phyloP scores from a whole-genome alignment of 2,329 filamentous ascomycete genomes.

The Claviceps africana region DNA sequence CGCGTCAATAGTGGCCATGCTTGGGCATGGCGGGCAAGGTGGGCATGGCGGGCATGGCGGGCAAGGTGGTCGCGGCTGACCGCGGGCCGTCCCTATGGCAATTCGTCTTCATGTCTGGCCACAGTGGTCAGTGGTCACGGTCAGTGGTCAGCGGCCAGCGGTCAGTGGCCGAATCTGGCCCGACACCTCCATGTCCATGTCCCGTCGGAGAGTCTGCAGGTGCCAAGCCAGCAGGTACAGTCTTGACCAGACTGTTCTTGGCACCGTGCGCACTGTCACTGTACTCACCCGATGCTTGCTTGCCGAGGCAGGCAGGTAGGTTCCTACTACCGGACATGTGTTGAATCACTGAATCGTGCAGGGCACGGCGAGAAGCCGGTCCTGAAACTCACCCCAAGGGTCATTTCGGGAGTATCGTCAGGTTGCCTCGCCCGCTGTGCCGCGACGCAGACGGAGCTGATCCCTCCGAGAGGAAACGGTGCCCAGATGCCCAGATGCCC shows the following conservation, averaged over 20 bases:
- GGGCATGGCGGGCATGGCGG: neutral
- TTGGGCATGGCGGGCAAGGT: neutral
- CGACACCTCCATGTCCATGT: neutral
- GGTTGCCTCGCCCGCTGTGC: neutral
- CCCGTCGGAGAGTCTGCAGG: neutral
- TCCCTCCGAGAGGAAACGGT: no score
- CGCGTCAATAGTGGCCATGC: neutral
- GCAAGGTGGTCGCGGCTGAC: constrained; percentile 1
- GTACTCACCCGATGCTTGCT: no score
- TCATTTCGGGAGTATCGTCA: neutral
- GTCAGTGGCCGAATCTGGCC: no score
- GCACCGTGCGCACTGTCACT: neutral
- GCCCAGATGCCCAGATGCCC: no score
- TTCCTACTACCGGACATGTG: no score
- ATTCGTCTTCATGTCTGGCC: neutral
- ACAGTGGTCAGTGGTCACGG: neutral
- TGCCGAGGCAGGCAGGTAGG: no score
- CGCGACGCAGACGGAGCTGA: no score
- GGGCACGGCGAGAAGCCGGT: no score
- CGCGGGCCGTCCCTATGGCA: constrained; percentile 4
- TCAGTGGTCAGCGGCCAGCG: no score
- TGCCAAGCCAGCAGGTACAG: neutral
- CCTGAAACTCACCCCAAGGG: neutral
- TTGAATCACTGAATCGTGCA: no score
- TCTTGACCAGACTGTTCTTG: neutral